Evolutionary conservation across 148 eudicot genomes (phyloP).

Genomic region (Beta vulgaris): DNA sequence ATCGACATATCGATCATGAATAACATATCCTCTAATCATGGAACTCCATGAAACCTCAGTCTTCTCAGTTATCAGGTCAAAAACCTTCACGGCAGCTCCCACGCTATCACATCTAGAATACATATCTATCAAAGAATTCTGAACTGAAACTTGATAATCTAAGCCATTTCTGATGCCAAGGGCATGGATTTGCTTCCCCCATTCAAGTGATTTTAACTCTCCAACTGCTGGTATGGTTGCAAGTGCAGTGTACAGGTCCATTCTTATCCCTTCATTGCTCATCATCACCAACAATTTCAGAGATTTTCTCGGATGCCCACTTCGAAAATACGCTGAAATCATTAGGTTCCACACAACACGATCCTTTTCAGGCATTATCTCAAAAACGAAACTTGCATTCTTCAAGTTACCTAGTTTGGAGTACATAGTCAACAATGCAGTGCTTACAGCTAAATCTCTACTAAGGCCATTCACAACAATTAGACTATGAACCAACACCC

Average conservation of each 20-base stretch:
- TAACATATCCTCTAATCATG: slow-evolving; percentile 33
- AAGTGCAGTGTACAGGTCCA: slow-evolving; percentile 35
- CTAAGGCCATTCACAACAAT: slow-evolving; percentile 25
- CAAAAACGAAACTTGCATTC: slow-evolving; percentile 31
- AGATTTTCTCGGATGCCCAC: slow-evolving; percentile 23
- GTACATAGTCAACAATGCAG: slow-evolving; percentile 38
- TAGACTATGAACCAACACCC: slow-evolving; percentile 27
- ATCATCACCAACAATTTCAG: slow-evolving; percentile 24
- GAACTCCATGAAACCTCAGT: slow-evolving; percentile 34
- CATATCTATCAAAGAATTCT: slow-evolving; percentile 36
- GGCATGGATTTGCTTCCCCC: slow-evolving; percentile 36
- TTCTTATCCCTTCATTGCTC: slow-evolving; percentile 30
- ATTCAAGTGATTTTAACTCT: slow-evolving; percentile 24
- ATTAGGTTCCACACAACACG: slow-evolving; percentile 39
- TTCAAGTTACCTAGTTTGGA: slow-evolving; percentile 25
- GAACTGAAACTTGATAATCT: slow-evolving; percentile 35
- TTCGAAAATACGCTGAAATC: slow-evolving; percentile 32
- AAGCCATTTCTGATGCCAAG: slow-evolving; percentile 34
- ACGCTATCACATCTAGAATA: slow-evolving; percentile 30
- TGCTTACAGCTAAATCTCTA: slow-evolving; percentile 30
- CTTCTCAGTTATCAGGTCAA: slow-evolving; percentile 23
- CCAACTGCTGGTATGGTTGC: slow-evolving; percentile 34
- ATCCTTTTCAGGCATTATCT: slow-evolving; percentile 33
- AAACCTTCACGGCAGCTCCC: slow-evolving; percentile 26
- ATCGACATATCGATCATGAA: slow-evolving; percentile 24